Conservation (phyloP, 441 rosid genomes). For the Macaranga tanarius region DNA sequence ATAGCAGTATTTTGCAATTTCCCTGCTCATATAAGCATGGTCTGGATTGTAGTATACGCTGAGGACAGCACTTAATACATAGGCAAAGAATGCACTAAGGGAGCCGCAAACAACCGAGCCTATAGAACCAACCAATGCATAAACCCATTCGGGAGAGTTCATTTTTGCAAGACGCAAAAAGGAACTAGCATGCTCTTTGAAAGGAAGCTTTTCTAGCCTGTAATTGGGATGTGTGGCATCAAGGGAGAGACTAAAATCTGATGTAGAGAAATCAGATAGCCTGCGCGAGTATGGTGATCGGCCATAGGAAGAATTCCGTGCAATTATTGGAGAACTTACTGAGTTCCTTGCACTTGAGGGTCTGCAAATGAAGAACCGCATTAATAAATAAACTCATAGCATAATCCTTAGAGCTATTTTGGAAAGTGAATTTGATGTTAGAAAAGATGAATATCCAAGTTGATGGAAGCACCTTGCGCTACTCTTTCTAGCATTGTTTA, state of each 20-base stretch:
- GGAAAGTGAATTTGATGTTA: background rate
- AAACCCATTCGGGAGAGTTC: slow-evolving; percentile 98
- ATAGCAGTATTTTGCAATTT: slow-evolving; percentile 88
- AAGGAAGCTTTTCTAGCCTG: slow-evolving; percentile 79
- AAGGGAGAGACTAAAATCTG: slow-evolving; percentile 90
- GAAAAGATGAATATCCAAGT: slow-evolving; percentile 1
- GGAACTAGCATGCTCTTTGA: slow-evolving; percentile 91
- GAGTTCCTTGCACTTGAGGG: slow-evolving; percentile 99
- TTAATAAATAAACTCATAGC: slow-evolving; percentile 3
- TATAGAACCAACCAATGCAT: slow-evolving; percentile 83
- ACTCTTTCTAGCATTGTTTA: slow-evolving; percentile 93
- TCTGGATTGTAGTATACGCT: slow-evolving; percentile 81
- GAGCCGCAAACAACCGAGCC: slow-evolving; percentile 93
- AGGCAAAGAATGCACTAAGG: slow-evolving; percentile 95
- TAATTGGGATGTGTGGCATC: slow-evolving; percentile 76
- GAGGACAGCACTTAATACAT: slow-evolving; percentile 87
- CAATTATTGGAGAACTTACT: slow-evolving; percentile 95
- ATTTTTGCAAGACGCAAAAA: slow-evolving; percentile 94
- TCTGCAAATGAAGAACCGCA: slow-evolving; percentile 45
- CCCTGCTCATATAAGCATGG: slow-evolving; percentile 76
- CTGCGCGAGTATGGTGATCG: slow-evolving; percentile 96
- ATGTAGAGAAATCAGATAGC: slow-evolving; percentile 95
- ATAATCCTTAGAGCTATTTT: background rate
- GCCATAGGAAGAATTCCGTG: slow-evolving; percentile 94
- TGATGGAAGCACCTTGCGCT: slow-evolving; percentile 72